Evolutionary conservation across 2,329 filamentous ascomycete genomes (phyloP), one percentile per base, ranked within the genome.

Genomic region (Aureobasidium namibiae): DNA sequence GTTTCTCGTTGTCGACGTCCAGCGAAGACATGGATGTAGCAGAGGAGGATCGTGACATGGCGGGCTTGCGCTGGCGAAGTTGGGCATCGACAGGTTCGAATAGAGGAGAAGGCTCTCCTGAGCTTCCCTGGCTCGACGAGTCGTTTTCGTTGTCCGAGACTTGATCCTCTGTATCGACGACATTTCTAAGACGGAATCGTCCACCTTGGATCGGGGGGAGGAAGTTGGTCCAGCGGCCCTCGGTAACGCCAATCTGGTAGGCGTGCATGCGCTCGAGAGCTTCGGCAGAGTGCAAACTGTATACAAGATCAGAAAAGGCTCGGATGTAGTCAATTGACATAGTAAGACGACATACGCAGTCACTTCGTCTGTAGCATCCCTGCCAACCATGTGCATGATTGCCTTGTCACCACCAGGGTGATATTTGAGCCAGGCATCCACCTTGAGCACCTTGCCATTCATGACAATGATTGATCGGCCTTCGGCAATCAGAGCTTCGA

Each of bases 321-420:
- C 39, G 4, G 23, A 6, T n/a, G 10, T 26, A 16, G 31, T 21
- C 44, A 54, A 56, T 31, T 44, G 29, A 21, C 10, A 9, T 46
- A 21, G 21, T 34, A 24, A 42, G 38, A 11, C n/a, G 45, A 61
- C 60, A 14, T 59, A 96, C 90, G 87, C 89, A 72, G 87, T 90
- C 62, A 97, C 86, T 74, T 97, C 94, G 72, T 96, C 92, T 11
- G 92, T 96, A 53, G 90, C 92, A 63, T 73, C 70, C 65, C 70
- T 63, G 29, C 70, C 70, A 62, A 97, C 83, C 90, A 96, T 94
- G 70, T 99, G 94, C 72, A 85, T 78, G 64, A 99, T 95, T 58
- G 92, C 83, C 74, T 91, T 94, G 67, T 92, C 86, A 66, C 94
- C 94, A 60, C 94, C 94, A 13, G 94, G 94, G 68, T 97, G 94